Conservation (phyloP, 2,329 filamentous ascomycete genomes). For the Pseudogymnoascus sp. region DNA sequence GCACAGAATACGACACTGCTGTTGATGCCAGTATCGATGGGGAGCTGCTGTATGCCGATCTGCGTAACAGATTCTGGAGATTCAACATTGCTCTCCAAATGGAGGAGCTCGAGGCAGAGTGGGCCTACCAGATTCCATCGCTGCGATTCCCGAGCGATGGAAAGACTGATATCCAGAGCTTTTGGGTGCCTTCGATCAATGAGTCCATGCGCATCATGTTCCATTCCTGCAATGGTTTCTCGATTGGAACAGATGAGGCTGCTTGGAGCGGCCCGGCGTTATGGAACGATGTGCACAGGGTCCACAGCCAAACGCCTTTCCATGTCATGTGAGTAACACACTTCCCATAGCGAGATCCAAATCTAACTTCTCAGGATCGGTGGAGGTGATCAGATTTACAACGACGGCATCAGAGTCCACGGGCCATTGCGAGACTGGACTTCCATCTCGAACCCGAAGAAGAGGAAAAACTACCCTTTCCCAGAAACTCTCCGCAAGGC, state of each 20-base stretch:
- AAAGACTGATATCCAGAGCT: constrained; percentile 55
- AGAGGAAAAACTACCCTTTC: constrained; percentile 73
- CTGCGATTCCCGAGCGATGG: constrained; percentile 52
- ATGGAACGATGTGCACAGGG: constrained; percentile 88
- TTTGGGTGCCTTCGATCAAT: constrained; percentile 74
- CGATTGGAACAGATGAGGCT: constrained; percentile 74
- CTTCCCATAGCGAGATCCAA: constrained; percentile 44
- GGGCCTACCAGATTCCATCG: constrained; percentile 67
- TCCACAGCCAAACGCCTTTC: constrained; percentile 71
- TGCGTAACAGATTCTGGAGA: constrained; percentile 79
- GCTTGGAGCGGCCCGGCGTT: constrained; percentile 84
- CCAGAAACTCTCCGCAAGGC: constrained; percentile 70
- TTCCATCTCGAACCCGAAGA: constrained; percentile 70
- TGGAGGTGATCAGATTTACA: constrained; percentile 94
- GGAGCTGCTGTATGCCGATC: constrained; percentile 57
- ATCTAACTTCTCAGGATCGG: constrained; percentile 54
- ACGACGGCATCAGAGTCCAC: constrained; percentile 79
- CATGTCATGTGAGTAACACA: constrained; percentile 70
- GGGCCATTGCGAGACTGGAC: constrained; percentile 81
- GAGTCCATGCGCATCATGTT: constrained; percentile 99
- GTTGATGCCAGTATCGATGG: constrained; percentile 38
- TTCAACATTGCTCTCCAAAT: constrained; percentile 79
- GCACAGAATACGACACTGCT: constrained; percentile 11
- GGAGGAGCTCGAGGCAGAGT: constrained; percentile 58
- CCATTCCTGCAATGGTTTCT: constrained; percentile 96